Evolutionary conservation across 1,139 yeast species (phyloP), one percentile per base, ranked within the genome.

Genomic region (Magnusiomyces suaveolens): DNA sequence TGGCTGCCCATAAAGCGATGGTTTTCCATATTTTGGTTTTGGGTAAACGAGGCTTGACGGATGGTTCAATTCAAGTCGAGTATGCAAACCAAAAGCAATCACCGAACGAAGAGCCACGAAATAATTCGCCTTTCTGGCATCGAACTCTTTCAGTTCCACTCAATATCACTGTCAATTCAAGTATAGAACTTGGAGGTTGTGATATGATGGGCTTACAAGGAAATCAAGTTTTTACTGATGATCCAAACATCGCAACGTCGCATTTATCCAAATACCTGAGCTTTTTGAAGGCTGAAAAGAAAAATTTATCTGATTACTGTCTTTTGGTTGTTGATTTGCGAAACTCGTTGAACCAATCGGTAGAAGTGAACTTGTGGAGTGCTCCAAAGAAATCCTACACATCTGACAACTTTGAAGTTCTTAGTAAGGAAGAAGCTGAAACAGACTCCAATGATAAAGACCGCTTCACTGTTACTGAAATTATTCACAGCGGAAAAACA

Each of bases 11-110:
- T 26, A 56, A 54, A 6, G 55, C 66, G 1, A 62, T 61, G 3
- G 61, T 63, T 2, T 73, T 87, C 51, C 79, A 79, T 20, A 75
- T 86, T 59, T 83, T 82, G 60, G 72, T 86, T 2, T 72, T 76
- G 46, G 96, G 95, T 1, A 86, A 86, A 62, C 75, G 87, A 46
- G 88, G 89, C 0, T 81, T 87, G 73, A 79, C 78, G 20, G 81
- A 79, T 54, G 87, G 87, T 58, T 76, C 77, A 41, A 72, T 87
- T 41, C 75, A 82, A 14, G 70, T 87, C 48, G 92, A 85, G 60
- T 87, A 87, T 66, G 84, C 88, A 2, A 59, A 60, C 51, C 53
- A 38, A 24, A 24, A 20, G 8, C 33, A 48, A 8, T 6, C 46
- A 39, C 26, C 20, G 18, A 43, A 26, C 20, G 44, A 24, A 32